Evolutionary conservation across 805 yeast species (phyloP), one percentile per base, ranked within the genome.

Genomic region (Teunomyces panamensis): DNA sequence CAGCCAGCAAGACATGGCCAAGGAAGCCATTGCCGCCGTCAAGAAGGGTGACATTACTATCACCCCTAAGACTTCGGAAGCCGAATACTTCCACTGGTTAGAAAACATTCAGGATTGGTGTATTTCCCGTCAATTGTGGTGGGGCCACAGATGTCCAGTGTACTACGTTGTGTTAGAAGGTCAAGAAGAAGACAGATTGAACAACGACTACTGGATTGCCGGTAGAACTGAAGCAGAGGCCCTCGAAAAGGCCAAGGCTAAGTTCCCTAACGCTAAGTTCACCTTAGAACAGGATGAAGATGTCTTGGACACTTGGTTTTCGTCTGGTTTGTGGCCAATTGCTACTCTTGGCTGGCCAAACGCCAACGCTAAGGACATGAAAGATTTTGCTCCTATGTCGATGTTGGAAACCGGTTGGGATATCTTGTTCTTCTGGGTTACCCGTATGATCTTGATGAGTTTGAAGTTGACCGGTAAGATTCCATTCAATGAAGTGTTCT

Each of bases 371-470:
- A 60, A 68, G 45, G 99, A 94, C 65, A 69, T 89, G 79, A 77
- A 81, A 58, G 71, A 71, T 45, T 94, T 89, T 73, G 85, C 82
- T 63, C 98, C 99, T 57, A 85, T 90, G 84, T 84, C 95, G 26
- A 76, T 94, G 87, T 76, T 94, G 62, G 99, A 94, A 73, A 94
- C 99, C 44, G 99, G 99, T 59, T 94, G 99, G 99, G 99, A 92
- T 76, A 92, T 92, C 65, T 77, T 94, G 64, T 94, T 94, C 82
- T 94, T 94, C 86, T 94, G 99, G 99, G 98, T 94, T 45, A 80
- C 94, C 27, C 84, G 99, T 74, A 94, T 94, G 99, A 85, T 92
- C 55, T 79, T 92, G 74, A 75, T 94, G 63, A 94, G 96, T 53
- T 68, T 90, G 59, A 91, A 92, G 71, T 77, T 92, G 68, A 89